Evolutionary conservation across 257 asterid species (phyloP).

Genomic region (Nicotiana benthamiana): DNA sequence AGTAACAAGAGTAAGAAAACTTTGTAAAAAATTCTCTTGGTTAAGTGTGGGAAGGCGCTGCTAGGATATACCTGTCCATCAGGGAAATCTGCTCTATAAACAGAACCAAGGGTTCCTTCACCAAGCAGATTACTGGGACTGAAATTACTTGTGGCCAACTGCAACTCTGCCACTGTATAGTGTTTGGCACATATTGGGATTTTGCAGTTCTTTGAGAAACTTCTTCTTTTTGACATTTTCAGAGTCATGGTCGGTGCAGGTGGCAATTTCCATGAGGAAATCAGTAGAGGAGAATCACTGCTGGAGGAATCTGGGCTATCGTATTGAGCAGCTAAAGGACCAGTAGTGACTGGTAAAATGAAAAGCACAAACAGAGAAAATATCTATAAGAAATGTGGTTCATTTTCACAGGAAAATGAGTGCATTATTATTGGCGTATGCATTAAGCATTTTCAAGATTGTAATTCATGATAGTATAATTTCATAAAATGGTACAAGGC

Average conservation of each 20-base stretch:
- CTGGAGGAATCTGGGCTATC: constrained; percentile 41
- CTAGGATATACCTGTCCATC: constrained; percentile 58
- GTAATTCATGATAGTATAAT: background rate
- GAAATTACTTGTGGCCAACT: constrained; percentile 72
- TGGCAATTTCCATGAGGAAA: constrained; percentile 54
- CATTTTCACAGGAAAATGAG: background rate
- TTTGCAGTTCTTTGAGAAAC: constrained; percentile 35
- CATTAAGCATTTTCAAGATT: background rate
- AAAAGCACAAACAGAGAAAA: background rate
- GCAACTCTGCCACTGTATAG: constrained; percentile 69
- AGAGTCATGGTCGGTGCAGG: constrained; percentile 51
- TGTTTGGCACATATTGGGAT: constrained; percentile 44
- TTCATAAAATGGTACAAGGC: background rate
- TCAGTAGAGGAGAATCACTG: constrained; percentile 49
- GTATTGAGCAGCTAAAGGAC: constrained; percentile 12
- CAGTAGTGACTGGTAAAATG: background rate
- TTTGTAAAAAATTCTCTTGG: background rate
- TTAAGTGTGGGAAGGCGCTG: background rate
- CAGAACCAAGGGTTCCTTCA: constrained; percentile 85
- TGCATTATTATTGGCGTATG: background rate
- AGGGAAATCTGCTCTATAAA: constrained; percentile 74
- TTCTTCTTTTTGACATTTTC: constrained; percentile 39
- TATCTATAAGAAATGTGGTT: background rate
- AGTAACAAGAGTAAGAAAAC: constrained; percentile 3
- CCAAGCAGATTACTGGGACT: constrained; percentile 62